Conservation (phyloP, 352 stramenopile species). For the Globisporangium uncinulatum region DNA sequence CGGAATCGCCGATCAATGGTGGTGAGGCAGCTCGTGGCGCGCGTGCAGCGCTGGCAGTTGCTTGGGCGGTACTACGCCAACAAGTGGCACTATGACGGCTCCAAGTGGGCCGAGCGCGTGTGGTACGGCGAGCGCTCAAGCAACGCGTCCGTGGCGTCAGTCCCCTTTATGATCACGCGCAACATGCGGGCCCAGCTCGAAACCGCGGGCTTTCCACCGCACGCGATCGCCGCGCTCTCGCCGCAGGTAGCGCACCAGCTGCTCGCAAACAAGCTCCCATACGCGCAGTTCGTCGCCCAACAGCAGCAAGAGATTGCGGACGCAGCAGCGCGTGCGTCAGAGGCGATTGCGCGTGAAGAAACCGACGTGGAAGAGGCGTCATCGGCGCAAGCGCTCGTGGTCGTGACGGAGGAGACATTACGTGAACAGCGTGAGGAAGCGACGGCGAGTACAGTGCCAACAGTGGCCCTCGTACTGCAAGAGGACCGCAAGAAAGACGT, state of each 20-base stretch:
- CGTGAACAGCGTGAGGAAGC: background rate
- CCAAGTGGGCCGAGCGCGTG: constrained; percentile 64
- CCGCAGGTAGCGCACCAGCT: constrained; percentile 53
- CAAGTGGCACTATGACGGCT: constrained; percentile 81
- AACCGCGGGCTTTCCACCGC: constrained; percentile 42
- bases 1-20: constrained; percentile 16
- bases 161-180: constrained; percentile 85
- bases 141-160: constrained; percentile 46
- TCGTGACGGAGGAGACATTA: background rate
- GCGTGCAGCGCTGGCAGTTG: constrained; percentile 53
- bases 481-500: constrained; percentile 3
- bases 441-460: background rate
- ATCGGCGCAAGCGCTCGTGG: constrained; percentile 13
- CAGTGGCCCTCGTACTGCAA: constrained; percentile 8
- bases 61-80: constrained; percentile 75
- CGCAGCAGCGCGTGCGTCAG: constrained; percentile 6
- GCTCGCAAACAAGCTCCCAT: constrained; percentile 51
- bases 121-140: constrained; percentile 57
- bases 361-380: constrained; percentile 1
- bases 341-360: constrained; percentile 14
- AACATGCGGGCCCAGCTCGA: constrained; percentile 62
- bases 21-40: constrained; percentile 33
- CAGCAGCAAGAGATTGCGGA: constrained; percentile 22
- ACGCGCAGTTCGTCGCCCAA: constrained; percentile 39
- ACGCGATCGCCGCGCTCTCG: constrained; percentile 56